Conservation (phyloP, 73 alveolate species). For the Paramecium sexaurelia region DNA sequence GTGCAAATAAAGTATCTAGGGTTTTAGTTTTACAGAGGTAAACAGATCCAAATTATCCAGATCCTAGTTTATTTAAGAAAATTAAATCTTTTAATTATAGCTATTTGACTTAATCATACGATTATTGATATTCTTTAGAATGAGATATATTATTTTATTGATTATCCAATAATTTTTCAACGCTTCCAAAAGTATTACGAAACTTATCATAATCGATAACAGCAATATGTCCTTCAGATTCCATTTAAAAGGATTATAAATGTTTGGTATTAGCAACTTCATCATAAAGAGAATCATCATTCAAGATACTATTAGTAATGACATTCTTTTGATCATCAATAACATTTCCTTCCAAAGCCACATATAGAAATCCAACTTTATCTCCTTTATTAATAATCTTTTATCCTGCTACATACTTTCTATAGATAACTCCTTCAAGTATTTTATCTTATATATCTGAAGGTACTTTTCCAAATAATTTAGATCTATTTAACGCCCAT, state of each 20-base stretch:
- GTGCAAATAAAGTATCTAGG: conserved; percentile 74
- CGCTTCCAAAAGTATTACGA: conserved; percentile 63
- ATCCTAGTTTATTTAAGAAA: conserved; percentile 74
- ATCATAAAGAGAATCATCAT: neutral
- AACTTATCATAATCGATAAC: conserved; percentile 67
- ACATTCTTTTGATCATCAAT: neutral
- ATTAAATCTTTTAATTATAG: conserved; percentile 72
- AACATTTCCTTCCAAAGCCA: conserved; percentile 66
- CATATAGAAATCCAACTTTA: conserved; percentile 26
- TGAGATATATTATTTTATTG: conserved; percentile 48
- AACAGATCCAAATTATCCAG: conserved; percentile 85
- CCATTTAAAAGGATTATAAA: neutral
- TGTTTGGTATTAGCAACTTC: neutral
- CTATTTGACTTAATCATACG: conserved; percentile 23
- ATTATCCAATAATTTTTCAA: conserved; percentile 55
- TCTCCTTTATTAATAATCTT: conserved; percentile 67
- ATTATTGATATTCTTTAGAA: neutral
- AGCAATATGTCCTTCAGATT: neutral
- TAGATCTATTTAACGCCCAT: conserved; percentile 72
- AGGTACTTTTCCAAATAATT: conserved; percentile 31
- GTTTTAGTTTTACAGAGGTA: conserved; percentile 73
- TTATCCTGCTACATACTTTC: conserved; percentile 58
- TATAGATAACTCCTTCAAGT: conserved; percentile 60
- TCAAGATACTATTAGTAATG: neutral
- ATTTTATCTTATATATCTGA: conserved; percentile 44